Conservation (phyloP, 345 rosid genomes). For the Brassica incana region DNA sequence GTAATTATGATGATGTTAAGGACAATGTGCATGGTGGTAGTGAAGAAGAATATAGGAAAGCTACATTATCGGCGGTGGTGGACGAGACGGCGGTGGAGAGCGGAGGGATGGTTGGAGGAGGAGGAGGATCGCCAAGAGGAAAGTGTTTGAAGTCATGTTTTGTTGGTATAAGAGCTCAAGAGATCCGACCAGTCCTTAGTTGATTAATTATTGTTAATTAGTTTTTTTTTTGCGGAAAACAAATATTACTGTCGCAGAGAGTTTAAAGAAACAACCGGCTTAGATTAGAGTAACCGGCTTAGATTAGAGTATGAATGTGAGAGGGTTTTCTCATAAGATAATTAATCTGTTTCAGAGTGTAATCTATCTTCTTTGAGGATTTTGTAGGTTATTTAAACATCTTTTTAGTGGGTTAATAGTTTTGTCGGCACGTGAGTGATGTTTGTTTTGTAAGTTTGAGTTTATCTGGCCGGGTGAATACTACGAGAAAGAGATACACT, state of each 20-base stretch:
- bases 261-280: constrained; percentile 18
- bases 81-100: constrained; percentile 27
- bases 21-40: constrained; percentile 34
- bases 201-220: constrained; percentile 20
- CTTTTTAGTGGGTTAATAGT: neutral
- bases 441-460: neutral
- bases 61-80: constrained; percentile 11
- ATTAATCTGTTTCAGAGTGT: constrained; percentile 4
- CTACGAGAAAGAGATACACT: constrained; percentile 12
- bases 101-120: constrained; percentile 32
- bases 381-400: neutral
- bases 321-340: neutral
- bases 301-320: neutral
- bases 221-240: constrained; percentile 10
- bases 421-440: constrained; percentile 2
- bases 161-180: constrained; percentile 32
- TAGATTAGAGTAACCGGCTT: constrained; percentile 27
- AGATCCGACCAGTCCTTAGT: constrained; percentile 40
- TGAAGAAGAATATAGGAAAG: constrained; percentile 27
- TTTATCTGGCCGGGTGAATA: constrained; percentile 7
- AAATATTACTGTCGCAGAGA: neutral
- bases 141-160: constrained; percentile 43
- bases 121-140: constrained; percentile 45
- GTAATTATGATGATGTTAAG: constrained; percentile 10
- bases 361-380: neutral